Percentiles rank a stretch among this genome's conserved stretches.
phyloP scores from a whole-genome alignment of 192 early-diverging fungal species.

The Irineochytrium annulatum region DNA sequence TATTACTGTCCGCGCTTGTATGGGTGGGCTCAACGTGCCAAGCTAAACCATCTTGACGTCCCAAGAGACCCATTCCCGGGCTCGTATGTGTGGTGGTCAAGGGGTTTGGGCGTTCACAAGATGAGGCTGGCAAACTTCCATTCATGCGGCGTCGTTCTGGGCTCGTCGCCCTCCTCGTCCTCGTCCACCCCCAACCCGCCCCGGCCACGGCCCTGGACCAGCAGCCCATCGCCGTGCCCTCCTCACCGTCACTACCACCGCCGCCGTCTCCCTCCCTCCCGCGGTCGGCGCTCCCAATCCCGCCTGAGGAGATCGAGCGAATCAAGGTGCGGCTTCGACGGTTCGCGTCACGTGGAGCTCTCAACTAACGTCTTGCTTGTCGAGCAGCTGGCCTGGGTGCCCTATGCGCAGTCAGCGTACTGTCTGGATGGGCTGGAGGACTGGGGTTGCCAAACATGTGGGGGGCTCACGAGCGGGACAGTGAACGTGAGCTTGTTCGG shows the following conservation, averaged over 20 bases:
- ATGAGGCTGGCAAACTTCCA: no score
- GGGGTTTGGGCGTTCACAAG: no score
- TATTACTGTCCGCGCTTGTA: no score
- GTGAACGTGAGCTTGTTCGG: constrained; percentile 13
- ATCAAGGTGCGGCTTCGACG: constrained; percentile 5
- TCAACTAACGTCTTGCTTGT: background rate
- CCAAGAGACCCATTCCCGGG: no score
- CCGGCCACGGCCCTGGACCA: no score
- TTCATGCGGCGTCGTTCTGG: no score
- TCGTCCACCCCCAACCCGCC: no score
- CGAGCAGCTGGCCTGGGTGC: constrained; percentile 2
- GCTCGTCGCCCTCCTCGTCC: no score
- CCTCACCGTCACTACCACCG: background rate
- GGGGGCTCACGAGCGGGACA: constrained; percentile 4
- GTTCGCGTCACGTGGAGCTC: background rate
- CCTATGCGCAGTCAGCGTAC: constrained; percentile 21
- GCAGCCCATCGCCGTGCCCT: background rate
- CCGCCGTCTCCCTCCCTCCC: background rate
- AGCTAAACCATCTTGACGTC: no score
- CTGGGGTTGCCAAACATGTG: constrained; percentile 20
- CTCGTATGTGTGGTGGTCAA: no score
- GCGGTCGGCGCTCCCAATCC: background rate
- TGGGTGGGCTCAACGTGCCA: no score
- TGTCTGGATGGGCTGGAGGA: constrained; percentile 7
- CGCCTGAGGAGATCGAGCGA: background rate